phyloP scores from a whole-genome alignment of 768 basidiomycete genomes.

The Daedaleopsis nitida region DNA sequence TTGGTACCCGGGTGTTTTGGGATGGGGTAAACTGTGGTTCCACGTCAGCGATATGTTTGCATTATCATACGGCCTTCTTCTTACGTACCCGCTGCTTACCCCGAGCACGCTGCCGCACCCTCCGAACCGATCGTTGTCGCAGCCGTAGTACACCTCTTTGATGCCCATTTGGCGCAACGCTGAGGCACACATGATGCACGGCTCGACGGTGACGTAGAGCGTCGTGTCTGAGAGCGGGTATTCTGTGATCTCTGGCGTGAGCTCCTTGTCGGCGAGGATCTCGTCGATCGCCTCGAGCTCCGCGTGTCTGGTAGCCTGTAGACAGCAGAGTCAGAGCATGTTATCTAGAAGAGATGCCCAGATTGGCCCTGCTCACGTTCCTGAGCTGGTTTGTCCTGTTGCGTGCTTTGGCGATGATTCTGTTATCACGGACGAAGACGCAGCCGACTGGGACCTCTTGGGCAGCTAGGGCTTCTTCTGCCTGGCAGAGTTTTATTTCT shows the following conservation, averaged over 20 bases:
- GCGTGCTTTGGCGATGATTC: conserved; percentile 80
- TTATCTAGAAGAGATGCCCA: conserved; percentile 3
- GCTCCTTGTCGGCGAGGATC: conserved; percentile 64
- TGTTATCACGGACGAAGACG: conserved; percentile 82
- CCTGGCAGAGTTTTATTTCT: conserved; percentile 41
- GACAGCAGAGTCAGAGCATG: no score
- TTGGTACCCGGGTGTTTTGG: conserved; percentile 70
- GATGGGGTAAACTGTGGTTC: conserved; percentile 60
- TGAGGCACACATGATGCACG: conserved; percentile 98
- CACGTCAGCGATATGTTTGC: background rate
- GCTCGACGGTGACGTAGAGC: conserved; percentile 98
- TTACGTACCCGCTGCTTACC: conserved; percentile 72
- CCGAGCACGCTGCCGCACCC: conserved; percentile 94
- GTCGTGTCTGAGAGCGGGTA: conserved; percentile 79
- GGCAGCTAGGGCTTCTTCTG: conserved; percentile 81
- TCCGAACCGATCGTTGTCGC: conserved; percentile 94
- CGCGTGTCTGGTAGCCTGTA: conserved; percentile 92
- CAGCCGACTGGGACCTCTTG: conserved; percentile 97
- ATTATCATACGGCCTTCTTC: no score
- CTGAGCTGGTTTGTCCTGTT: conserved; percentile 94
- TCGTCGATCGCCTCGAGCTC: conserved; percentile 95
- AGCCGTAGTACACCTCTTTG: conserved; percentile 88
- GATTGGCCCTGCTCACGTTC: conserved; percentile 58
- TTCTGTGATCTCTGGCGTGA: conserved; percentile 51
- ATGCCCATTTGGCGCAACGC: conserved; percentile 94